Percentiles rank a stretch among this genome's conserved stretches.
These are phyloP conservation scores for Rhodotorula sp. DNA, from an alignment of 1,284 basidiomycete species.

Conservation along the genomic window DNA sequence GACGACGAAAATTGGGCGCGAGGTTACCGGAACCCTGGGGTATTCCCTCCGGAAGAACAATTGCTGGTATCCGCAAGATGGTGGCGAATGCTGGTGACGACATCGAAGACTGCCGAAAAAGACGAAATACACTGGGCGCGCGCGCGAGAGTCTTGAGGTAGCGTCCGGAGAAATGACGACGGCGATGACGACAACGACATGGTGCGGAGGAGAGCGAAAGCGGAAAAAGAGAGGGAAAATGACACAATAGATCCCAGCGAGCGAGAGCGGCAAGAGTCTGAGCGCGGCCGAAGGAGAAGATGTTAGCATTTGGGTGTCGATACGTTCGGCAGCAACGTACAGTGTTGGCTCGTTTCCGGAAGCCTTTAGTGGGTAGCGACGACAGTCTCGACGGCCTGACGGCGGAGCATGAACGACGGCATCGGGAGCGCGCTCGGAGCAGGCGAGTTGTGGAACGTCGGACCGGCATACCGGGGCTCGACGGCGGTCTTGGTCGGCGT, in stretches of 20 bases:
- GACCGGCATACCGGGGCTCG: constrained; percentile 37
- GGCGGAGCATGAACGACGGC: constrained; percentile 34
- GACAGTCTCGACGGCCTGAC: constrained; percentile 9
- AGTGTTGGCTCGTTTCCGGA: too few species aligned
- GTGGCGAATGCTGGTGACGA: background rate
- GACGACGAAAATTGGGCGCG: background rate
- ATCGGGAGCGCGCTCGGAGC: constrained; percentile 31
- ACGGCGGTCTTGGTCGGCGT: constrained; percentile 14
- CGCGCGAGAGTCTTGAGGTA: background rate
- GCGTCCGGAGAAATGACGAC: background rate
- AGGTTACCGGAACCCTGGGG: too few species aligned
- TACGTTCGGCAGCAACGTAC: background rate
- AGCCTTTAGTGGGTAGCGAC: background rate
- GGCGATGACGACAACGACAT: background rate
- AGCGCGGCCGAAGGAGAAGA: too few species aligned
- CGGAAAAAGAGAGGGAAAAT: background rate
- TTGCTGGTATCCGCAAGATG: background rate
- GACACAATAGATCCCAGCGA: background rate
- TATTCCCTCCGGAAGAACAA: too few species aligned
- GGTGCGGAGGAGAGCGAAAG: background rate
- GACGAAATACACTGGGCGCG: background rate
- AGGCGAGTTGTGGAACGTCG: constrained; percentile 41
- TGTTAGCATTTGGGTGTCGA: too few species aligned
- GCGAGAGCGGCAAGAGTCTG: background rate
- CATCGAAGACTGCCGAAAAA: background rate